Evolutionary conservation across 2,329 filamentous ascomycete genomes (phyloP).

Genomic region (Aureobasidium pullulans): DNA sequence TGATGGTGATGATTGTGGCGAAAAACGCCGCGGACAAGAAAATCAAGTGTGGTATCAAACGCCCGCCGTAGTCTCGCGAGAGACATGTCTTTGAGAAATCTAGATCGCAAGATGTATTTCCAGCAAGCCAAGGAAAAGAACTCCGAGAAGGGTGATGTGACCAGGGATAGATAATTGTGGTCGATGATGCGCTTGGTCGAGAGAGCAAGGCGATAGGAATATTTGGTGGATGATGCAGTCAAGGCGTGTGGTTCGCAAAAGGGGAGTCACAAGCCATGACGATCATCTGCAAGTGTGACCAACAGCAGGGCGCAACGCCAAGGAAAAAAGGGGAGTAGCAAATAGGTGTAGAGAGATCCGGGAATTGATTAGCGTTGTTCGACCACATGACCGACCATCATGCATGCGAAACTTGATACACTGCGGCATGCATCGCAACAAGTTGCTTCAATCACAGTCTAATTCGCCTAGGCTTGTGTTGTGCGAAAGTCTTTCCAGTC

Average conservation of each 20-base stretch:
- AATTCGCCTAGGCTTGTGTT: slow-evolving; percentile 10
- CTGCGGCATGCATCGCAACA: background rate
- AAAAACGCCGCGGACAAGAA: background rate
- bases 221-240: background rate
- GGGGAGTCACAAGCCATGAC: slow-evolving; percentile 2
- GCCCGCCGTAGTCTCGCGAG: slow-evolving; percentile 8
- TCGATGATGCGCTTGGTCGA: background rate
- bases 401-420: slow-evolving; percentile 10
- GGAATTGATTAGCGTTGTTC: background rate
- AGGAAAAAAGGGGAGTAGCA: background rate
- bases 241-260: background rate
- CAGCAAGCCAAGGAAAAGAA: background rate
- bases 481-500: slow-evolving; percentile 15
- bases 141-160: background rate
- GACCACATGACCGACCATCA: slow-evolving; percentile 3
- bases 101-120: slow-evolving; percentile 2
- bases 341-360: background rate
- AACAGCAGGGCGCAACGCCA: slow-evolving; percentile 9
- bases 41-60: slow-evolving; percentile 6
- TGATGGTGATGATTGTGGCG: background rate
- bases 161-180: background rate
- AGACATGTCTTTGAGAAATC: slow-evolving; percentile 4
- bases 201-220: background rate
- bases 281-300: slow-evolving; percentile 12
- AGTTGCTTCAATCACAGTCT: background rate